Conservation (phyloP, 805 yeast genomes). For the Saturnispora dispora region DNA sequence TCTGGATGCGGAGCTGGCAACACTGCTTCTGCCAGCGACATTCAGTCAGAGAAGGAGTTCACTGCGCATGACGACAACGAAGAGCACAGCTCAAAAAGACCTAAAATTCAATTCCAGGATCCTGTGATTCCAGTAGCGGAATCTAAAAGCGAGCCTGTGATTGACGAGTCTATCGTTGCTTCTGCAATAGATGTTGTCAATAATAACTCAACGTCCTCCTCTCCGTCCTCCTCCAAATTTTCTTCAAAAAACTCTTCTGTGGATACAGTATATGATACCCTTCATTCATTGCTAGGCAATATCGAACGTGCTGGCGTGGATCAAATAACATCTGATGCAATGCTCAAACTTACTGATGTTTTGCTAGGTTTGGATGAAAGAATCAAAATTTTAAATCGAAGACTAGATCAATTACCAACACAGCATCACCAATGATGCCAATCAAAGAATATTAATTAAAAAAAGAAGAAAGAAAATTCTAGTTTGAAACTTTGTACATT, state of each 20-base stretch:
- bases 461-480: neutral
- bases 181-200: neutral
- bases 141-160: neutral
- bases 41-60: neutral
- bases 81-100: neutral
- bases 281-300: neutral
- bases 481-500: neutral
- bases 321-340: neutral
- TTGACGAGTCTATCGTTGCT: neutral
- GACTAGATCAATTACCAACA: neutral
- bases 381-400: neutral
- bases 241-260: neutral
- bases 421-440: neutral
- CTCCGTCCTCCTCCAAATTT: neutral
- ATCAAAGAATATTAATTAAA: neutral
- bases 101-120: neutral
- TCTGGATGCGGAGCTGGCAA: slow-evolving; percentile 20
- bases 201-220: neutral
- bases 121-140: neutral
- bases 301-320: neutral
- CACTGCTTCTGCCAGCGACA: neutral
- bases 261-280: neutral
- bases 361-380: neutral
- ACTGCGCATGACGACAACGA: neutral
- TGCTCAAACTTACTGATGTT: neutral